Evolutionary conservation across 139 green algal species (phyloP).

Genomic region (Penium margaritaceum): DNA sequence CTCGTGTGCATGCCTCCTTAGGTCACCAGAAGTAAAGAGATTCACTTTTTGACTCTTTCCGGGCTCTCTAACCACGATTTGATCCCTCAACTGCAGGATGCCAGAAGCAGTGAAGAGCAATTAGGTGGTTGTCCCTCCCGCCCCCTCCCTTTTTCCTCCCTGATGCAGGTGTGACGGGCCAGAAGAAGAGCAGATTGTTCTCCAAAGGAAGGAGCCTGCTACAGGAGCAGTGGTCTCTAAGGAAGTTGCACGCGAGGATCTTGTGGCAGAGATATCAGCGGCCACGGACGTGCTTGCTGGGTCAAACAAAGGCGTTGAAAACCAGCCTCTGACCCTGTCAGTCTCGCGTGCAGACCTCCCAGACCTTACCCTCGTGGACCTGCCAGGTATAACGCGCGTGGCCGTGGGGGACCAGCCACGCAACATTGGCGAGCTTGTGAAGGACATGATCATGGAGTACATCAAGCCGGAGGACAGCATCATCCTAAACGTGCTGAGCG

Average conservation of each 20-base stretch:
- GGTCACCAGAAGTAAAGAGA: too few species aligned
- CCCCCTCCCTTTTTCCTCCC: too few species aligned
- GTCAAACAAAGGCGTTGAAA: conserved; percentile 4
- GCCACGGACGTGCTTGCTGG: conserved; percentile 14
- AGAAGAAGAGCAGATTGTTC: too few species aligned
- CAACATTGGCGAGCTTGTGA: conserved; percentile 66
- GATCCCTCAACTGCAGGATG: too few species aligned
- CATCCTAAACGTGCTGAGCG: conserved; percentile 30
- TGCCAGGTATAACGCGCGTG: conserved; percentile 83
- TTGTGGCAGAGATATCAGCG: conserved; percentile 8
- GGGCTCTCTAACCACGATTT: too few species aligned
- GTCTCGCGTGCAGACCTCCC: not conserved
- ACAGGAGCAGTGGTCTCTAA: not conserved
- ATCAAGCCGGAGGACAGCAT: conserved; percentile 42
- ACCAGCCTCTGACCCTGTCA: conserved; percentile 16
- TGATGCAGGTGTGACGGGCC: not conserved
- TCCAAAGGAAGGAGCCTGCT: too few species aligned
- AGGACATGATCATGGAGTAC: conserved; percentile 43
- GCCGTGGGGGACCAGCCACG: conserved; percentile 84
- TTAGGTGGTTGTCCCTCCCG: too few species aligned
- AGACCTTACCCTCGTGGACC: conserved; percentile 87
- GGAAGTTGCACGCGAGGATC: not conserved
- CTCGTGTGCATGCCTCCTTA: too few species aligned
- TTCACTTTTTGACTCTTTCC: too few species aligned
- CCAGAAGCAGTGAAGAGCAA: too few species aligned